Conservation (phyloP, 495 filamentous ascomycete species). For the Aspergillus coremiiformis region DNA sequence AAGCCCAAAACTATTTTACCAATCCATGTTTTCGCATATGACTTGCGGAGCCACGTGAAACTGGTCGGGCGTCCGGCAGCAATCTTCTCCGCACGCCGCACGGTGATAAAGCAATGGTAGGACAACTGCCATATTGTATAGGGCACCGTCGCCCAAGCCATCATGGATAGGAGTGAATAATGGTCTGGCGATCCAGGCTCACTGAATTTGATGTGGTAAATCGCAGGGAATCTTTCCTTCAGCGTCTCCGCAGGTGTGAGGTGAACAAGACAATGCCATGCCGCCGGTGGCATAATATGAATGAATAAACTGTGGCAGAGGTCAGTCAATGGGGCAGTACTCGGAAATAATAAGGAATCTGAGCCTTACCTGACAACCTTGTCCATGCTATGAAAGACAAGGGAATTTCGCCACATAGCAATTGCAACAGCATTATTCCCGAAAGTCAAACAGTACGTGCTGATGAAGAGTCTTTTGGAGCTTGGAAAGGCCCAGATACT, state of each 20-base stretch:
- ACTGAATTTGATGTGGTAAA: constrained; percentile 74
- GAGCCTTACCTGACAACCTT: constrained; percentile 70
- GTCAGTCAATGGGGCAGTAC: constrained; percentile 7
- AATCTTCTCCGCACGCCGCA: constrained; percentile 87
- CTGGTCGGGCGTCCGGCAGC: constrained; percentile 91
- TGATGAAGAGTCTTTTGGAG: constrained; percentile 88
- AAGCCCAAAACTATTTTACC: constrained; percentile 75
- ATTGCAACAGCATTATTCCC: constrained; percentile 98
- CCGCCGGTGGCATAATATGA: constrained; percentile 95
- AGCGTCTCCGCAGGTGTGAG: constrained; percentile 59
- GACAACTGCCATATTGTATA: constrained; percentile 86
- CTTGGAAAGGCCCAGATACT: constrained; percentile 85
- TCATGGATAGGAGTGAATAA: constrained; percentile 77
- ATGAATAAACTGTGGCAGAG: constrained; percentile 68
- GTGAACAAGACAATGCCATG: constrained; percentile 87
- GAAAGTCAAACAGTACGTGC: constrained; percentile 83
- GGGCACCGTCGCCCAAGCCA: constrained; percentile 86
- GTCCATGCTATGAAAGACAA: constrained; percentile 96
- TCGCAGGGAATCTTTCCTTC: constrained; percentile 70
- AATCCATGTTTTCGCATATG: constrained; percentile 81
- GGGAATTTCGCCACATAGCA: constrained; percentile 97
- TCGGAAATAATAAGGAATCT: not conserved
- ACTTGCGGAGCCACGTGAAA: constrained; percentile 92
- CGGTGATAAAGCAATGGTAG: constrained; percentile 91
- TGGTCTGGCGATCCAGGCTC: constrained; percentile 61